A percentile compares a stretch with the other conserved stretches of the same genome.
These are phyloP conservation scores for Lactifluus hygrophoroides DNA, from an alignment of 768 basidiomycete genomes.

Conservation along the genomic window DNA sequence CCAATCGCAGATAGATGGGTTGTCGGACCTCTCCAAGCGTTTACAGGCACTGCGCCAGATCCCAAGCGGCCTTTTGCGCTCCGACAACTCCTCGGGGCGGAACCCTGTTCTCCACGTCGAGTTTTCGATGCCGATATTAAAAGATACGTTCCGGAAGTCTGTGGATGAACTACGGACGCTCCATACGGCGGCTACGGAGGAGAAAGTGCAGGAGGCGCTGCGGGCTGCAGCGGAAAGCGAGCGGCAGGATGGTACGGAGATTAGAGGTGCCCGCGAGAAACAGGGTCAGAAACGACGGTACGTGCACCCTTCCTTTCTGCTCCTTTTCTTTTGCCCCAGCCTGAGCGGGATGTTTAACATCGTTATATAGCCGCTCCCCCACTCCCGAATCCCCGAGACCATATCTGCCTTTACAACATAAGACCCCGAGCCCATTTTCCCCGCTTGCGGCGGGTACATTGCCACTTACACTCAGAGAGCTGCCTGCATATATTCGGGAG, in stretches of 20 bases:
- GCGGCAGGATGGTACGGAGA: slow-evolving; percentile 40
- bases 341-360: not conserved
- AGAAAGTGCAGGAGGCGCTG: slow-evolving; percentile 51
- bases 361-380: slow-evolving; percentile 33
- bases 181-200: slow-evolving; percentile 39
- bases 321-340: no score
- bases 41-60: slow-evolving; percentile 15
- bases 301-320: slow-evolving; percentile 21
- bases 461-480: slow-evolving; percentile 36
- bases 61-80: slow-evolving; percentile 14
- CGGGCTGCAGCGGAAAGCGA: slow-evolving; percentile 47
- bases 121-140: not conserved
- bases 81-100: not conserved
- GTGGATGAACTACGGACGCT: slow-evolving; percentile 43
- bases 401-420: slow-evolving; percentile 39
- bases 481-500: slow-evolving; percentile 47
- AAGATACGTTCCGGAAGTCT: slow-evolving; percentile 9
- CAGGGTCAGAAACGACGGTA: slow-evolving; percentile 52
- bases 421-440: slow-evolving; percentile 36
- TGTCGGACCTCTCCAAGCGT: slow-evolving; percentile 18
- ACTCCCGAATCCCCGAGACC: slow-evolving; percentile 57
- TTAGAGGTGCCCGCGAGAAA: slow-evolving; percentile 38
- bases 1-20: slow-evolving; percentile 19
- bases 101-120: not conserved
- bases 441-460: slow-evolving; percentile 29